Percentiles rank a stretch among this genome's conserved stretches.
These are phyloP conservation scores for Phytophthora ohioensis DNA, from an alignment of 352 stramenopile genomes.

Conservation along the genomic window DNA sequence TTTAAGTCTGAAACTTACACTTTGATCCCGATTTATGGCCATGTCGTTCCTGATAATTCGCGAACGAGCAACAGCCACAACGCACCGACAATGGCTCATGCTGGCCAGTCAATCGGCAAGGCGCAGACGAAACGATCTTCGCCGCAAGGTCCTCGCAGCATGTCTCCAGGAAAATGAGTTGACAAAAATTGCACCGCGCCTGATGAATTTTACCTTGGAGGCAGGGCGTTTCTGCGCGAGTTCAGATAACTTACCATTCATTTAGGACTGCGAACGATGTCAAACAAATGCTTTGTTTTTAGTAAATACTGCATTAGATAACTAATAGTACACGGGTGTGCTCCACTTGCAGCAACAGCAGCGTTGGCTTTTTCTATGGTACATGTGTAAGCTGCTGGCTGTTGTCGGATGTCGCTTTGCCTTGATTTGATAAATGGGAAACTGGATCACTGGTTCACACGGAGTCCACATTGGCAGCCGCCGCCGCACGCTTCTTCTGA, in stretches of 20 bases:
- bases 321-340: conserved; percentile 43
- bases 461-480: conserved; percentile 16
- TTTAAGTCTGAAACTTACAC: conserved; percentile 3
- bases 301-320: conserved; percentile 45
- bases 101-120: conserved; percentile 36
- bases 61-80: conserved; percentile 8
- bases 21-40: conserved; percentile 6
- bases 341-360: conserved; percentile 20
- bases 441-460: conserved; percentile 20
- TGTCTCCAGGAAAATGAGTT: conserved; percentile 23
- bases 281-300: conserved; percentile 27
- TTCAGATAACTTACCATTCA: too few relatives aligned
- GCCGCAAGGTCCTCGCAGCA: conserved; percentile 4
- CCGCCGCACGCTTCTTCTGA: conserved; percentile 44
- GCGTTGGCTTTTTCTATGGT: conserved; percentile 38
- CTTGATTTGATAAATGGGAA: conserved; percentile 16
- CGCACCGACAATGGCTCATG: neutral
- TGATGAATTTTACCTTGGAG: too few relatives aligned
- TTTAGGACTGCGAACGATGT: conserved; percentile 5
- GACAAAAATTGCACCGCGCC: conserved; percentile 12
- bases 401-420: conserved; percentile 20
- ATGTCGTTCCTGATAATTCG: conserved; percentile 8
- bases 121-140: conserved; percentile 24
- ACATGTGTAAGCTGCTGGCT: conserved; percentile 44
- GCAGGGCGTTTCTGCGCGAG: too few relatives aligned